Evolutionary conservation across 2,329 filamentous ascomycete genomes (phyloP).

Genomic region (Iodosphaeria phyllophila): DNA sequence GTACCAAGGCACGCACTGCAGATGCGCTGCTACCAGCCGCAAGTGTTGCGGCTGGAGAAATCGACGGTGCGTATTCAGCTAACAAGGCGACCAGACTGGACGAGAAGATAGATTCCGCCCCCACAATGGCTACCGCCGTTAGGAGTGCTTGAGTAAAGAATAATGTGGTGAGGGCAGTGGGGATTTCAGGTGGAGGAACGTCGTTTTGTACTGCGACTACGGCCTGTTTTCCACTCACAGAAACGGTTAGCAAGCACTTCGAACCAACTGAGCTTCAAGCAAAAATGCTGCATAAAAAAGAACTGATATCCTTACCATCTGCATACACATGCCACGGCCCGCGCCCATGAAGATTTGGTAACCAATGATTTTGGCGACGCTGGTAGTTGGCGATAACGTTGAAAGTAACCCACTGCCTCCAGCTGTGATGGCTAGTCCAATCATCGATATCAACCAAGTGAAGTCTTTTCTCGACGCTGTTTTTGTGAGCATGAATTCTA

Average conservation of each 20-base stretch:
- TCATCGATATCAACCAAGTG: conserved; percentile 10
- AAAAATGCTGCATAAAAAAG: not conserved
- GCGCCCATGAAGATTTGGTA: conserved; percentile 12
- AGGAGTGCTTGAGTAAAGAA: conserved; percentile 12
- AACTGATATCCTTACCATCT: conserved; percentile 4
- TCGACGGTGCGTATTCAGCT: conserved; percentile 7
- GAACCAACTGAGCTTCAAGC: conserved; percentile 3
- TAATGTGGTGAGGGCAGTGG: conserved; percentile 10
- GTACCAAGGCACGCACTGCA: conserved; percentile 11
- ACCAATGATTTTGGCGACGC: conserved; percentile 10
- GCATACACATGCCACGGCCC: conserved; percentile 9
- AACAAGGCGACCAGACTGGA: conserved; percentile 8
- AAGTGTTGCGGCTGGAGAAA: conserved; percentile 8
- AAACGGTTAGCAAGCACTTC: not conserved
- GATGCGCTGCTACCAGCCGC: conserved; percentile 11
- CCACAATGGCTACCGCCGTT: conserved; percentile 10
- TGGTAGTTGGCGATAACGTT: conserved; percentile 8
- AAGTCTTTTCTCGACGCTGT: conserved; percentile 1
- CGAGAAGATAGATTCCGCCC: conserved; percentile 12
- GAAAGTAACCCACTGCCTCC: conserved; percentile 11
- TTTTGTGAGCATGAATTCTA: not conserved
- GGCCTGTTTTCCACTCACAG: conserved; percentile 3
- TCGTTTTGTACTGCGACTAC: conserved; percentile 12
- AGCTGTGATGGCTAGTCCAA: conserved; percentile 6
- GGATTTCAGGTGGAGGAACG: conserved; percentile 8